Evolutionary conservation across 1,284 basidiomycete species (phyloP), one percentile per base, ranked within the genome.

Genomic region (Paramarasmius palmivorus): DNA sequence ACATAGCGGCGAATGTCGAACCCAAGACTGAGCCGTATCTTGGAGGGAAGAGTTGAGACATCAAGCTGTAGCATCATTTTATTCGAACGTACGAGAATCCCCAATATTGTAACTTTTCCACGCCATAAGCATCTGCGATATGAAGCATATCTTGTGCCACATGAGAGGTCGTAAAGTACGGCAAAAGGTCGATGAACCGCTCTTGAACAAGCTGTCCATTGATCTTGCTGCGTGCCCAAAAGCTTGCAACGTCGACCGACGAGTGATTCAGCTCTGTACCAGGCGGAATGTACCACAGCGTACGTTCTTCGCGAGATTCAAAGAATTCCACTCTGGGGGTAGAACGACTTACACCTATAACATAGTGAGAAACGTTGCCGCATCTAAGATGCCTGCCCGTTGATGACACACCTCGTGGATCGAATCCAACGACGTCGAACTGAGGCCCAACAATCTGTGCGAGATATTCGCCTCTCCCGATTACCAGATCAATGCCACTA

Each of bases 381-480:
- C n/a, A 3, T 9, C 4, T 7, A 49, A 37, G 22, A n/a, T 12
- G 12, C n/a, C n/a, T n/a, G 49, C 6, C 48, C 14, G 45, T 15
- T 49, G 3, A 1, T 20, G 17, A 39, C 48, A 17, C 48, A 56
- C 71, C 68, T 61, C 72, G 63, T 0, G 79, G 79, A 61, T 82
- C 81, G 55, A 81, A 82, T 4, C 76, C 71, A 3, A 83, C 68
- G 8, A 81, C 56, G 56, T 82, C 78, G 55, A 74, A 82, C 25
- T 72, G 63, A 1, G 69, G 68, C 7, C 79, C 79, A 17, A 79
- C 40, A 36, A 78, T 56, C 1, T 54, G 41, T 15, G 67, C 64
- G 22, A 80, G 53, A 2, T 55, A 41, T 4, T 61, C 51, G 0
- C 72, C 79, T 0, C 25, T 12, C 0, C 29, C 44, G 1, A 62